phyloP scores from a whole-genome alignment of 768 basidiomycete genomes.

The Trametes cingulata region DNA sequence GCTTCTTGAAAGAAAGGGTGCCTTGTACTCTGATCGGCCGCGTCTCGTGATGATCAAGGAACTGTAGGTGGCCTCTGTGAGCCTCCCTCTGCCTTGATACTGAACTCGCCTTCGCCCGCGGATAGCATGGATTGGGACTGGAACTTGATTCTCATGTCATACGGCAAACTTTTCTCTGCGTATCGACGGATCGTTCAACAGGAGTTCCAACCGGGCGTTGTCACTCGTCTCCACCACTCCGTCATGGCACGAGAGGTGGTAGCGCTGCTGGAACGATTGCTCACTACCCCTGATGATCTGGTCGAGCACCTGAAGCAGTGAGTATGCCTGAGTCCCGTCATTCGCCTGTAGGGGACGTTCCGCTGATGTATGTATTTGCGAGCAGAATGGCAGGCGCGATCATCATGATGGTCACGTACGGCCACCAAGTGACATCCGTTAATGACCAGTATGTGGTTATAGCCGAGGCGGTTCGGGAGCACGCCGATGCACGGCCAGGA shows the following conservation, averaged over 20 bases:
- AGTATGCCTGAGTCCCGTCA: too few species aligned
- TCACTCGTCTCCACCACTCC: neutral
- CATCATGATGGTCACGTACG: constrained; percentile 23
- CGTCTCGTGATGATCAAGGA: constrained; percentile 16
- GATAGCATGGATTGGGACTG: constrained; percentile 7
- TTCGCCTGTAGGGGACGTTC: too few species aligned
- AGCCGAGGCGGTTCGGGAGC: constrained; percentile 12
- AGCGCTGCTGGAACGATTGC: too few species aligned
- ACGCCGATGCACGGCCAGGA: neutral
- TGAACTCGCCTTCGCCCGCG: too few species aligned
- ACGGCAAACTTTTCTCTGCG: neutral
- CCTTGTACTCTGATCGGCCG: constrained; percentile 30
- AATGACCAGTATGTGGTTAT: constrained; percentile 18
- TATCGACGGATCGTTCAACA: constrained; percentile 4
- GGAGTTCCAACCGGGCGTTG: neutral
- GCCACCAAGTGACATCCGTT: constrained; percentile 11
- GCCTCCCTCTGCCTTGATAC: too few species aligned
- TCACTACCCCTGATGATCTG: neutral
- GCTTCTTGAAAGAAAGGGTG: constrained; percentile 30
- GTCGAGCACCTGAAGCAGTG: neutral
- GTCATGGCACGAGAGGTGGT: too few species aligned
- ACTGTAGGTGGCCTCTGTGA: neutral
- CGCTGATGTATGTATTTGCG: too few species aligned
- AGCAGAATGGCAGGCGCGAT: constrained; percentile 6
- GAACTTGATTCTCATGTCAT: constrained; percentile 15